Conservation (phyloP, 495 filamentous ascomycete species). For the Jackrogersella minutella region DNA sequence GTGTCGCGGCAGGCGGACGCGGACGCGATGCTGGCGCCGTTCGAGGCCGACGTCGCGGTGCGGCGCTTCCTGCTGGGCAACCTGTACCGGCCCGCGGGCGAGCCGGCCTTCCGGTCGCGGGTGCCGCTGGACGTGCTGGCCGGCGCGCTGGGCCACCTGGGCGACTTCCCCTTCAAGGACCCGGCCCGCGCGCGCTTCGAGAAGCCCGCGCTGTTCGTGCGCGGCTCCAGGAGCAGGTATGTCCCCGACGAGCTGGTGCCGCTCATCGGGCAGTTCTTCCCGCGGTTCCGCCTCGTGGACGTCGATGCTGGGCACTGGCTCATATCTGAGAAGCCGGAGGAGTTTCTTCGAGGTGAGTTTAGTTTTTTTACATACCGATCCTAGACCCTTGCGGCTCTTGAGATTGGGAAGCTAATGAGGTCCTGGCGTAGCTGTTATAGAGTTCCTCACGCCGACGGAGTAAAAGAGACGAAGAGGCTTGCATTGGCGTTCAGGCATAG, state of each 20-base stretch:
- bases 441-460: constrained; percentile 69
- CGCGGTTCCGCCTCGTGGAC: constrained; percentile 78
- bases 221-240: constrained; percentile 85
- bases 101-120: constrained; percentile 51
- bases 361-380: too few species aligned
- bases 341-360: constrained; percentile 75
- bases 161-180: constrained; percentile 84
- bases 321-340: constrained; percentile 90
- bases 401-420: constrained; percentile 12
- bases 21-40: constrained; percentile 77
- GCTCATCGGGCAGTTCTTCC: constrained; percentile 88
- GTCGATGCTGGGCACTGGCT: constrained; percentile 94
- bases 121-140: constrained; percentile 54
- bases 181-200: constrained; percentile 68
- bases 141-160: constrained; percentile 64
- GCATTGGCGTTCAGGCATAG: not conserved
- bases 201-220: constrained; percentile 81
- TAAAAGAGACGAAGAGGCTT: constrained; percentile 36
- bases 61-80: constrained; percentile 97
- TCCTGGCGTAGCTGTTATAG: constrained; percentile 61
- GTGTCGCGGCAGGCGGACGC: constrained; percentile 78
- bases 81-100: constrained; percentile 59
- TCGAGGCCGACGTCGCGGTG: constrained; percentile 77
- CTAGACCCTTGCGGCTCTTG: too few species aligned
- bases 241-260: constrained; percentile 89